Percentiles rank a stretch among this genome's conserved stretches.
Evolutionary conservation across 306 rosid species (phyloP).

Genomic region (Vicia sativa): DNA sequence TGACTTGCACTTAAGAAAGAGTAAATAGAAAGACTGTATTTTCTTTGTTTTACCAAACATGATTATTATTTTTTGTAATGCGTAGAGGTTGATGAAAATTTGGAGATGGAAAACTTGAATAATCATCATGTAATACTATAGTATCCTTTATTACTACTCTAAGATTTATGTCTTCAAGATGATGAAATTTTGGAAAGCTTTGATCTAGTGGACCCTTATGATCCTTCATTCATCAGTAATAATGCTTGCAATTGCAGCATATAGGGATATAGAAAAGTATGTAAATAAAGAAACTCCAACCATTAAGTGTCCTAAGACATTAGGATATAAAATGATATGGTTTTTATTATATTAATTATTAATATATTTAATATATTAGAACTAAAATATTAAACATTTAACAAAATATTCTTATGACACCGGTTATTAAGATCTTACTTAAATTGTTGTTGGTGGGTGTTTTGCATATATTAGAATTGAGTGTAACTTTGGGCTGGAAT

Average conservation of each 20-base stretch:
- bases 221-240: conserved; percentile 13
- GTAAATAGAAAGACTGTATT: background rate
- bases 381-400: too few relatives aligned
- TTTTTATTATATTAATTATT: too few relatives aligned
- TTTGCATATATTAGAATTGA: too few relatives aligned
- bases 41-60: background rate
- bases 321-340: too few relatives aligned
- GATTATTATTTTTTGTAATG: background rate
- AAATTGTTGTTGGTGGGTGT: too few relatives aligned
- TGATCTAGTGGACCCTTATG: background rate
- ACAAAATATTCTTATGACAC: too few relatives aligned
- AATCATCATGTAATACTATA: background rate
- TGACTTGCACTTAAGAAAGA: background rate
- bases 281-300: background rate
- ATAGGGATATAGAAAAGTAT: background rate
- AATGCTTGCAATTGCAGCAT: conserved; percentile 14
- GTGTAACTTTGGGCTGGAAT: too few relatives aligned
- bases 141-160: background rate
- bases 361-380: too few relatives aligned
- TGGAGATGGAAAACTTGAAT: background rate
- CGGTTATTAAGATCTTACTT: too few relatives aligned
- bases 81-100: background rate
- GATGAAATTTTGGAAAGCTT: background rate
- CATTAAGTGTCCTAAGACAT: too few relatives aligned
- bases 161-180: background rate